Evolutionary conservation across 2,329 filamentous ascomycete species (phyloP), one percentile per base, ranked within the genome.

Genomic region (Penicillium sclerotiorum): DNA sequence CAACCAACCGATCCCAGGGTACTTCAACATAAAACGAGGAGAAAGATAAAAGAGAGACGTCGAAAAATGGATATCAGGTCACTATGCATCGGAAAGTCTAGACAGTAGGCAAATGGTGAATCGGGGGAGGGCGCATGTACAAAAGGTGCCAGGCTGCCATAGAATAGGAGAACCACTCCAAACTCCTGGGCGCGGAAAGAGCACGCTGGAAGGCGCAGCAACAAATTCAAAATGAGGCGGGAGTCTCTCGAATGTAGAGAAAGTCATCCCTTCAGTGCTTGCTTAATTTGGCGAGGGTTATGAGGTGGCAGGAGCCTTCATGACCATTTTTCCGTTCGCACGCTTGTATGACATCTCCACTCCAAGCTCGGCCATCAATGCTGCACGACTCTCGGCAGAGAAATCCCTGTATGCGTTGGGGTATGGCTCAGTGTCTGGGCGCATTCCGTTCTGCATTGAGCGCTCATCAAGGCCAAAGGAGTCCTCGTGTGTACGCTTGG

Each of bases 391-490:
- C 23, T 62, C 61, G 8, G 61, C 60, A 3, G 66, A 61, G 37
- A 57, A 58, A 30, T 67, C 60, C 11, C 63, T 65, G 35, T 58
- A 57, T 8, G 47, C 35, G n/a, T 30, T 50, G 13, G 60, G 47
- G 57, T 64, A 55, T 35, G 49, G 28, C 21, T 71, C 60, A 27
- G 57, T 46, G 45, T 71, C 68, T 7, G 75, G 74, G 22, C 75
- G 72, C 67, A 70, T 71, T 44, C 75, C 74, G 52, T 78, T 74
- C 52, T 70, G 63, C 22, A 77, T 67, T 1, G 72, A 61, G 35
- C 70, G 66, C 3, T 69, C 65, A 37, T 70, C 73, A 50, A 63
- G 63, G 43, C 71, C 70, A 47, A 74, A 74, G 1, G 68, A 62
- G 18, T 73, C 70, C 33, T 68, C 67, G 47, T 74, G 68, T 0